Base-by-base conservation (phyloP, 169 alveolate species). In the Cardiosporidium cionae region DNA sequence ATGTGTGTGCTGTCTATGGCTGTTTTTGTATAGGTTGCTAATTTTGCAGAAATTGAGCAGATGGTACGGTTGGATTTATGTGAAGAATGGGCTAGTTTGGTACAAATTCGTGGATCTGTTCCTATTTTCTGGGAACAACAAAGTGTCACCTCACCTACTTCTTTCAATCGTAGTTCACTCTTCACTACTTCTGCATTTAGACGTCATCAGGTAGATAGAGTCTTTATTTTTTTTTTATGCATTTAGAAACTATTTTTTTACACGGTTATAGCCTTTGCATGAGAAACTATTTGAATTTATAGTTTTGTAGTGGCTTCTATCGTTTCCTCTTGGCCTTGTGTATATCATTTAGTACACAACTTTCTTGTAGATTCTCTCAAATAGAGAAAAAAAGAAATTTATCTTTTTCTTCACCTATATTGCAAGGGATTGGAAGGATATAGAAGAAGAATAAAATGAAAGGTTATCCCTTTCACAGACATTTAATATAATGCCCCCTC, bases 91-190 rank as follows among this genome's bases (percentile, higher is more conserved):
- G 74, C 70, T 25, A 28, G 65, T 9, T 22, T 65, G 27, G 70
- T 76, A 29, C 83, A 76, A 27, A 54, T 76, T 7, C 77, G 99
- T 72, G 99, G 99, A 52, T 92, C 98, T 32, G 94, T 95, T 25
- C 99, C 99, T 7, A 79, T 94, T 32, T 91, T 94, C 77, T 97
- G 99, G 99, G 91, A 91, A 53, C 97, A 96, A 81, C 83, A 89
- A 54, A 94, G 96, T 23, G 72, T 90, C 22, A 68, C 85, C 32
- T 88, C 93, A 9, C 79, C 78, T 58, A 80, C 90, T 29, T 73
- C 84, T 1, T 44, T 87, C 16, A 86, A 81, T 25, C 69, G 87
- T 34, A 68, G 76, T 23, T 69, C 80, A 25, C 74, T 81, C 5
- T 66, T 81, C 32, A 83, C 90, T 7, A 68, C 82, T 29, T 37